Evolutionary conservation across 1,284 basidiomycete genomes (phyloP), one percentile per base, ranked within the genome.

Genomic region (Leccinum angustisporum): DNA sequence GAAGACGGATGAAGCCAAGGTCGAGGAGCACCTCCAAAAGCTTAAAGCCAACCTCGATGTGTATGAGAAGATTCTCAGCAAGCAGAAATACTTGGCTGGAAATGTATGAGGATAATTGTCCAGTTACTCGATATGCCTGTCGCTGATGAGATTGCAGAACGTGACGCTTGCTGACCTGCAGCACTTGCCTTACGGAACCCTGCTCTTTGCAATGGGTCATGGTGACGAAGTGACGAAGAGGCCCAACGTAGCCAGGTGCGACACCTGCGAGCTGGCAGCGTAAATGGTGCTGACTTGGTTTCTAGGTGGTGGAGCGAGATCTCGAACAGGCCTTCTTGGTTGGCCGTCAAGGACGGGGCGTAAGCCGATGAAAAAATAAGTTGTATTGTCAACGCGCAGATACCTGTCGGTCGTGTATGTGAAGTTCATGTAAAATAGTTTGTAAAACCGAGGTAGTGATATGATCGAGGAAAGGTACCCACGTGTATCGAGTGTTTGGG

Each of bases 131-230:
- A 59, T 50, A 21, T 56, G 18, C 3, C 2, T 16, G 54, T 55
- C 4, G 25, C 65, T 72, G 43, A 68, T 34, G 36, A n/a, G 25
- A 21, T 59, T 7, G 31, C 51, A 83, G 80, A 69, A 71, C 30
- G 3, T 79, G 56, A 84, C 83, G 4, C 68, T 86, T 6, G 82
- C 79, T 7, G 85, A 86, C 69, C 73, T 86, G 7, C 79, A 79
- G 71, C 84, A 86, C 67, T 67, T 86, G 21, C 78, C 85, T 0
- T 79, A 79, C 60, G 83, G 79, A 33, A 56, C 10, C 18, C 1
- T 50, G 25, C 43, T 73, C 18, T 30, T 13, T 13, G 0, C 0
- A 13, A 25, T 9, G 0, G 59, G 34, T 5, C 6, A 51, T 2
- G 7, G 13, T 1, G 56, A 72, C 0, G 14, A 66, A 5, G 7